Conservation (phyloP, 2,329 filamentous ascomycete genomes). For the Cladosporium sp. region DNA sequence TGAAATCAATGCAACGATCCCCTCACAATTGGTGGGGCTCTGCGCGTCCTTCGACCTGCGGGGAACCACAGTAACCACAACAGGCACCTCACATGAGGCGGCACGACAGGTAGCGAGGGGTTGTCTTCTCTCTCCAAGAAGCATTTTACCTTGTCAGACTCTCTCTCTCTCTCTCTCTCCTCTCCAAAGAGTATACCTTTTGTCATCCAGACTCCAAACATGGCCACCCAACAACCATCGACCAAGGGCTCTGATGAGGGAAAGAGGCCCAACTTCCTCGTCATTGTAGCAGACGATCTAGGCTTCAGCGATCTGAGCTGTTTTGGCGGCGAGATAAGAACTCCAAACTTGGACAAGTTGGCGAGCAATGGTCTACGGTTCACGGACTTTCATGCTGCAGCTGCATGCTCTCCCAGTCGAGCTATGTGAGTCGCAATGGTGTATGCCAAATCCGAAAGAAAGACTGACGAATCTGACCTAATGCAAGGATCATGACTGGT, state of each 20-base stretch:
- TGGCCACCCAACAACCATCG: slow-evolving; percentile 28
- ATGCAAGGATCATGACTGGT: slow-evolving; percentile 51
- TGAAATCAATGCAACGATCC: no score
- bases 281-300: slow-evolving; percentile 41
- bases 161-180: no score
- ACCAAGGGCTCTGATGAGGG: slow-evolving; percentile 2
- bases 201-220: slow-evolving; percentile 8
- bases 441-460: background rate
- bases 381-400: slow-evolving; percentile 61
- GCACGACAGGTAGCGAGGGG: no score
- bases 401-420: slow-evolving; percentile 60
- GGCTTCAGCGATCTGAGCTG: slow-evolving; percentile 57
- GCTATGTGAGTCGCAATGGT: slow-evolving; percentile 45
- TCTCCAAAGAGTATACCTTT: slow-evolving; percentile 14
- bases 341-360: slow-evolving; percentile 54
- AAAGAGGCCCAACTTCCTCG: slow-evolving; percentile 53
- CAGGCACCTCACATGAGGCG: no score
- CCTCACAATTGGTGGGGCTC: no score
- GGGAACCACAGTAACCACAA: no score
- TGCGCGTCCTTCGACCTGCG: no score
- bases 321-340: slow-evolving; percentile 58
- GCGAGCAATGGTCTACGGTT: slow-evolving; percentile 49
- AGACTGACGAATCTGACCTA: background rate
- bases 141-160: no score
- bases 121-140: no score